Percentiles rank a stretch among this genome's conserved stretches.
These are phyloP conservation scores for Lagenidium sp. DNA, from an alignment of 352 stramenopile genomes.

Conservation along the genomic window DNA sequence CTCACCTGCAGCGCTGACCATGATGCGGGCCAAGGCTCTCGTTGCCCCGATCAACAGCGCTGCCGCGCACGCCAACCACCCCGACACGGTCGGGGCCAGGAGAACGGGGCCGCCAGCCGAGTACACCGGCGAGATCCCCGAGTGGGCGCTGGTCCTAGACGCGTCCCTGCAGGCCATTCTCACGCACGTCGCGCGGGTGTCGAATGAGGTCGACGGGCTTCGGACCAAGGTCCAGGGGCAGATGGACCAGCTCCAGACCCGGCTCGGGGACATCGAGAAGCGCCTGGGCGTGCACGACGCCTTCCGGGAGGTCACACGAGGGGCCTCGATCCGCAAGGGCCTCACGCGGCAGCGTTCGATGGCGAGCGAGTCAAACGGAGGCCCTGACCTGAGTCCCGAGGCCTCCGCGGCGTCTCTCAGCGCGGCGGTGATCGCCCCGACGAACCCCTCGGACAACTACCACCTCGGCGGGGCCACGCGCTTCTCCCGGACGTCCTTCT, in stretches of 20 bases:
- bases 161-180: conserved; percentile 44
- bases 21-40: too few species aligned
- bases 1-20: not conserved
- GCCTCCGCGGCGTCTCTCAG: not conserved
- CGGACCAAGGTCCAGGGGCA: conserved; percentile 27
- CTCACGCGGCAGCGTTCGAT: conserved; percentile 2
- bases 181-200: conserved; percentile 37
- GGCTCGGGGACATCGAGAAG: conserved; percentile 27
- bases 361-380: not conserved
- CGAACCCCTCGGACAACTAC: conserved; percentile 11
- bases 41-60: too few species aligned
- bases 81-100: too few species aligned
- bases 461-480: conserved; percentile 7
- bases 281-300: conserved; percentile 33
- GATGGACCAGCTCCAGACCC: conserved; percentile 15
- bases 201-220: conserved; percentile 41
- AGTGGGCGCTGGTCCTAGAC: conserved; percentile 45
- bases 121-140: conserved; percentile 14
- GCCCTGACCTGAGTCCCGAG: not conserved
- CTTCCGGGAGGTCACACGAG: conserved; percentile 31
- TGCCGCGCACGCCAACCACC: not conserved
- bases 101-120: too few species aligned
- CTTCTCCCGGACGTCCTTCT: conserved; percentile 6
- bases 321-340: conserved; percentile 9
- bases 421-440: not conserved